Base-by-base conservation (phyloP, 192 early-diverging fungal species). In the Podila horticola region DNA sequence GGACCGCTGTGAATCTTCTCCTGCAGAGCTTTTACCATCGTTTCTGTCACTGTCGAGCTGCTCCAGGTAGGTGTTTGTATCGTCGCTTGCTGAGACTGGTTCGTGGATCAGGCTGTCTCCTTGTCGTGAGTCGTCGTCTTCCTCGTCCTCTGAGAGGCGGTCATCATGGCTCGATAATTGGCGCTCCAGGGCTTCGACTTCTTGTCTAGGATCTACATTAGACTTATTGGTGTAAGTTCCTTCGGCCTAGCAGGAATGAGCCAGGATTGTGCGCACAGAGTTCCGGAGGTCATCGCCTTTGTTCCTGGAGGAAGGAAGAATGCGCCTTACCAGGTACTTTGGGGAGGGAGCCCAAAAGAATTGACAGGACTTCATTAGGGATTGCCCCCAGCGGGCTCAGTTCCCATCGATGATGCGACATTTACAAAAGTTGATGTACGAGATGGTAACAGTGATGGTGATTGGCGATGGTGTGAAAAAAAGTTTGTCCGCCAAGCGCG, bases 341-440 rank as follows among this genome's bases (percentile, higher is more conserved):
- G 7, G 77, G 77, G 12, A 81, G 26, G 31, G 77, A 81, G 17
- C 77, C 77, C 31, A 81, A 29, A 17, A 81, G 63, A 20, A 73
- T 81, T 41, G 77, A 64, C 19, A 81, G 67, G 22, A 81, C 77
- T 34, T 81, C 71, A 58, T 73, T 69, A 30, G 77, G 77, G 22
- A 81, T 81, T 45, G 55, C 50, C 24, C 77, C 77, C 9, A 69
- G 45, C 10, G 77, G 65, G 22, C 24, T 36, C 41, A 81, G 62
- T 24, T 81, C 77, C 77, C 77, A 81, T 28, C 77, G 77, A 61
- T 69, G 77, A 49, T 81, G 67, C 13, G 70, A 62, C 76, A 81
- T 81, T 62, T 58, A n/a, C 29, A 34, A 59, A 26, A 9, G 6
- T 24, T 55, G 20, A 24, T 24, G 20, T 55, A 24, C 12, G 24